phyloP scores from a whole-genome alignment of 2,329 filamentous ascomycete species.

The Ophiostoma angusticollis region DNA sequence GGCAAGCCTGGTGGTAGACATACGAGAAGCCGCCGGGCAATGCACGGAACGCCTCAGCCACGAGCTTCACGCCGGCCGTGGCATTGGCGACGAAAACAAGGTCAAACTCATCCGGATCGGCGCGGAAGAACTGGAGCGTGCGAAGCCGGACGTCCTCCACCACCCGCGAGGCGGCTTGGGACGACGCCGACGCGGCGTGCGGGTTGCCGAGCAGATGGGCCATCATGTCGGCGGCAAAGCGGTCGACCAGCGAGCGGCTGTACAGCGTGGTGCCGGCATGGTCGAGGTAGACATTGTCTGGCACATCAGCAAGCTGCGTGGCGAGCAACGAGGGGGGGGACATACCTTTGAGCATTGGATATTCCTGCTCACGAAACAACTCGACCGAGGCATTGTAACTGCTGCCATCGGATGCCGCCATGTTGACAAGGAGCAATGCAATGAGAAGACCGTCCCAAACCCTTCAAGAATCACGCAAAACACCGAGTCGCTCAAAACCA shows the following conservation, averaged over 20 bases:
- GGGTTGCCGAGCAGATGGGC: conserved; percentile 77
- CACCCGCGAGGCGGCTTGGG: conserved; percentile 59
- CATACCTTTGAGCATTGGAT: conserved; percentile 56
- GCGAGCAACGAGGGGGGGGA: conserved; percentile 2
- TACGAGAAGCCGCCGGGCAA: conserved; percentile 63
- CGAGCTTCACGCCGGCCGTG: conserved; percentile 79
- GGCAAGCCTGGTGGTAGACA: conserved; percentile 69
- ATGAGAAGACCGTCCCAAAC: no score
- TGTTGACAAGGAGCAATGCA: no score
- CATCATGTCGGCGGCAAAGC: conserved; percentile 67
- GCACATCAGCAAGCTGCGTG: conserved; percentile 9
- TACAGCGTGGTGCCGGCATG: conserved; percentile 89
- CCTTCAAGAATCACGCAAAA: no score
- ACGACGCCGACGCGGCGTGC: conserved; percentile 73
- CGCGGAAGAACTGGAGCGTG: conserved; percentile 65
- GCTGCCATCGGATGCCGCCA: neutral
- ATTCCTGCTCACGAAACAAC: conserved; percentile 44
- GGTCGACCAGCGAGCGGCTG: conserved; percentile 67
- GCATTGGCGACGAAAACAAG: conserved; percentile 87
- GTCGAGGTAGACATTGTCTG: conserved; percentile 72
- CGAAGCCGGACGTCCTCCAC: conserved; percentile 65
- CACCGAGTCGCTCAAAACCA: no score
- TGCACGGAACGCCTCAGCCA: conserved; percentile 63
- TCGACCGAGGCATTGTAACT: conserved; percentile 49
- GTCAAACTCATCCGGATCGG: conserved; percentile 70